Base-by-base conservation (phyloP, 1,284 basidiomycete genomes). In the Fomitiporia mediterranea region DNA sequence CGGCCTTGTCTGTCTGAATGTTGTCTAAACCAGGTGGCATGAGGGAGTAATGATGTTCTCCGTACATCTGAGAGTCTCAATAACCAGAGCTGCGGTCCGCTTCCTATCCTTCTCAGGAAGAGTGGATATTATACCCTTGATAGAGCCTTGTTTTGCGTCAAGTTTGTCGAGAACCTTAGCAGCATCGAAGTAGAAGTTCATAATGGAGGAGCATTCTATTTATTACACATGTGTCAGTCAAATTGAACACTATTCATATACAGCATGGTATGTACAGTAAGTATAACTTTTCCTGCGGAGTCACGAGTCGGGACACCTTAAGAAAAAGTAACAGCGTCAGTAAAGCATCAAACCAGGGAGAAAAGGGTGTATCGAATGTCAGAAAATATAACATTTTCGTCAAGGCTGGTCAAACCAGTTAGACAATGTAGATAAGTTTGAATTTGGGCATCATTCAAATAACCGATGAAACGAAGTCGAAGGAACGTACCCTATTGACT, bases 101-200 rank as follows among this genome's bases (percentile, higher is more conserved):
- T 90, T 93, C 66, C 90, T 81, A 64, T 85, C 82, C 66, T 86
- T 89, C 65, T 85, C 81, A 13, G 87, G 82, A 19, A 92, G 75
- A 30, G 81, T 81, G 21, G 83, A 82, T 51, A 93, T 75, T 37
- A 91, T 70, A 53, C 89, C 78, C 70, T 92, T 88, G 67, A 97
- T 88, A 5, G 91, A 94, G 11, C 92, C 92, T 70, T 91, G 80
- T 69, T 89, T 91, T 52, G 83, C 80, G 68, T 94, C 89, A 56
- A 97, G 78, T 62, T 84, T 84, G 67, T 95, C 91, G 65, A 97
- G 77, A 4, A 85, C 81, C 64, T 83, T 79, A 59, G 87, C 87
- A 61, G 91, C 90, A 67, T 89, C 85, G 73, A 92, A 92, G 76
- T 95, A 96, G 72, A 95, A 93, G 75, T 94, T 94, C 92, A 95